A percentile compares a stretch with the other conserved stretches of the same genome.
Conservation (phyloP, 2,329 filamentous ascomycete species). For the Stachybotrys chartarum region DNA sequence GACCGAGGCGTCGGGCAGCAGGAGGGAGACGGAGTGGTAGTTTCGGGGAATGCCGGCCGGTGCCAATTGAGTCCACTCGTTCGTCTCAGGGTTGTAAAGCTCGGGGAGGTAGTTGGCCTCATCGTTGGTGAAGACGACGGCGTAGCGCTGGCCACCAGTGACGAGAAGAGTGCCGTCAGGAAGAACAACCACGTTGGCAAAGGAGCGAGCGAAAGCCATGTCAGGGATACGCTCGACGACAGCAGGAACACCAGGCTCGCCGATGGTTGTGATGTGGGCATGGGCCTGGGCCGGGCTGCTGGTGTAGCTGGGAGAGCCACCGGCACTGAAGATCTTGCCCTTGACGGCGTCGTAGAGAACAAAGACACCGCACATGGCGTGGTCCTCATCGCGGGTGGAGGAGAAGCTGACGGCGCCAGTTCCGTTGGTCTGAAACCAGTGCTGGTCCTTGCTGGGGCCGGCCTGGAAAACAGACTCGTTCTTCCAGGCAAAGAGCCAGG, state of each 20-base stretch:
- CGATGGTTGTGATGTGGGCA: slow-evolving; percentile 42
- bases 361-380: slow-evolving; percentile 45
- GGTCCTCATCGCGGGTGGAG: slow-evolving; percentile 24
- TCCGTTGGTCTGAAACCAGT: slow-evolving; percentile 46
- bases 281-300: slow-evolving; percentile 28
- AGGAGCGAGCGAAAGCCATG: slow-evolving; percentile 32
- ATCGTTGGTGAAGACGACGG: slow-evolving; percentile 36
- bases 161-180: slow-evolving; percentile 38
- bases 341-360: slow-evolving; percentile 51
- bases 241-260: slow-evolving; percentile 9
- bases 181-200: slow-evolving; percentile 35
- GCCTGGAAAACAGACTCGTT: slow-evolving; percentile 45
- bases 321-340: slow-evolving; percentile 45
- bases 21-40: slow-evolving; percentile 42
- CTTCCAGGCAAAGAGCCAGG: slow-evolving; percentile 32
- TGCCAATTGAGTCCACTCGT: slow-evolving; percentile 29
- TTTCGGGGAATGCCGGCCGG: slow-evolving; percentile 32
- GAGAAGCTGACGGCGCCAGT: slow-evolving; percentile 21
- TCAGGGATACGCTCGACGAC: slow-evolving; percentile 8
- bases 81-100: slow-evolving; percentile 34
- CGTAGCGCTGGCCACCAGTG: slow-evolving; percentile 24
- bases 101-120: slow-evolving; percentile 34
- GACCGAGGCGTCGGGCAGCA: slow-evolving; percentile 43
- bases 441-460: slow-evolving; percentile 44
- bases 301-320: slow-evolving; percentile 37